Conservation (phyloP, 2,329 filamentous ascomycete genomes). For the Colletotrichum filicis region DNA sequence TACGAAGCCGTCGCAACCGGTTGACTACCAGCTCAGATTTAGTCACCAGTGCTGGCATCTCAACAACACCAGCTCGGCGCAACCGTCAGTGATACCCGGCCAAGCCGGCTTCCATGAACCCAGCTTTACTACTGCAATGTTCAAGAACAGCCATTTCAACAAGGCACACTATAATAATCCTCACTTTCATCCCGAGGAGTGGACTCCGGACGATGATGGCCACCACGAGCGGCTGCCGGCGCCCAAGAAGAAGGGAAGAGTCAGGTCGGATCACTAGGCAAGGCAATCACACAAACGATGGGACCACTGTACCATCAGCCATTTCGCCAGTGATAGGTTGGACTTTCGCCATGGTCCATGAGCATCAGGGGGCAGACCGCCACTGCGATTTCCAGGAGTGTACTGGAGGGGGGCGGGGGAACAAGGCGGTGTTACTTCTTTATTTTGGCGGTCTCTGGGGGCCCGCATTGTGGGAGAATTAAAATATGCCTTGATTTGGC, state of each 20-base stretch:
- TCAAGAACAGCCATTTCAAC: conserved; percentile 76
- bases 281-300: neutral
- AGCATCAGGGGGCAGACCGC: neutral
- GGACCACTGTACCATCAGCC: conserved; percentile 23
- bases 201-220: conserved; percentile 52
- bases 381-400: neutral
- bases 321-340: neutral
- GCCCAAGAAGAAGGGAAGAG: conserved; percentile 29
- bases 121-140: conserved; percentile 66
- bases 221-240: conserved; percentile 20
- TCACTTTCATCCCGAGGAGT: conserved; percentile 58
- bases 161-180: conserved; percentile 75
- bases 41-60: conserved; percentile 64
- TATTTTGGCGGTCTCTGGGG: neutral
- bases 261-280: conserved; percentile 22
- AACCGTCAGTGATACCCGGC: conserved; percentile 38
- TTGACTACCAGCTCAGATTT: conserved; percentile 58
- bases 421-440: neutral
- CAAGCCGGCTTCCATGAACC: conserved; percentile 51
- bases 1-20: conserved; percentile 26
- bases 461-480: conserved; percentile 14
- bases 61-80: conserved; percentile 46
- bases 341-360: neutral
- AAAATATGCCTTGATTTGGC: neutral
- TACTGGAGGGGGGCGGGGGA: neutral